Conservation (phyloP, 108 stramenopile species). For the Conticribra guillardii region DNA sequence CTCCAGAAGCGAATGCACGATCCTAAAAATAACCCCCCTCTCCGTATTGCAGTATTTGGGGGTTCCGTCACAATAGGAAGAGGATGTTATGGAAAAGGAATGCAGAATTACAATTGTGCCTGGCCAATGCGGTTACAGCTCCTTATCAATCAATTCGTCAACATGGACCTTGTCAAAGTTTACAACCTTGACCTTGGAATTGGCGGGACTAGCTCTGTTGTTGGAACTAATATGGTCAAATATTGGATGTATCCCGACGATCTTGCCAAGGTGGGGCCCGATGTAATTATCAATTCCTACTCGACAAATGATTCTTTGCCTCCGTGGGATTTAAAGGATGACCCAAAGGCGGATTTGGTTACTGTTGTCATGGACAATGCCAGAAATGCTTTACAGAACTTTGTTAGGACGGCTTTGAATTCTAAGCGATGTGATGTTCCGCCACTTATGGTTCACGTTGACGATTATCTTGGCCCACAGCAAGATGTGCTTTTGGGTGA, state of each 20-base stretch:
- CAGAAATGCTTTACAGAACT: not conserved
- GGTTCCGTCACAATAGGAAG: constrained; percentile 27
- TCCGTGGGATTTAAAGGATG: not conserved
- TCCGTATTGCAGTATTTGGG: constrained; percentile 34
- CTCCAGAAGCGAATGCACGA: constrained; percentile 13
- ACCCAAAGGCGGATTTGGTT: not conserved
- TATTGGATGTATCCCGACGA: constrained; percentile 10
- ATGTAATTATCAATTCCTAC: constrained; percentile 13
- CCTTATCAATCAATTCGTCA: constrained; percentile 5
- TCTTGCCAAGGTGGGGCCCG: not conserved
- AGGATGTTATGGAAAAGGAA: not conserved
- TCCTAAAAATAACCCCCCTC: constrained; percentile 21
- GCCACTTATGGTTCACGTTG: constrained; percentile 4
- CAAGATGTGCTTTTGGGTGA: not conserved
- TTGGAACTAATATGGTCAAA: constrained; percentile 8
- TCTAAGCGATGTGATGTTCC: constrained; percentile 1
- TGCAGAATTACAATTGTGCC: constrained; percentile 16
- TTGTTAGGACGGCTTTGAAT: not conserved
- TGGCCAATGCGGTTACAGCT: constrained; percentile 13
- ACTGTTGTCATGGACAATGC: not conserved
- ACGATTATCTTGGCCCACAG: constrained; percentile 1
- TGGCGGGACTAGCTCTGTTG: constrained; percentile 3
- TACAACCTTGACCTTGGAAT: constrained; percentile 17
- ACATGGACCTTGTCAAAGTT: constrained; percentile 5
- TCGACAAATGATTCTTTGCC: constrained; percentile 7